phyloP scores from a whole-genome alignment of 257 asterid genomes.

The Forsythia suspensa region DNA sequence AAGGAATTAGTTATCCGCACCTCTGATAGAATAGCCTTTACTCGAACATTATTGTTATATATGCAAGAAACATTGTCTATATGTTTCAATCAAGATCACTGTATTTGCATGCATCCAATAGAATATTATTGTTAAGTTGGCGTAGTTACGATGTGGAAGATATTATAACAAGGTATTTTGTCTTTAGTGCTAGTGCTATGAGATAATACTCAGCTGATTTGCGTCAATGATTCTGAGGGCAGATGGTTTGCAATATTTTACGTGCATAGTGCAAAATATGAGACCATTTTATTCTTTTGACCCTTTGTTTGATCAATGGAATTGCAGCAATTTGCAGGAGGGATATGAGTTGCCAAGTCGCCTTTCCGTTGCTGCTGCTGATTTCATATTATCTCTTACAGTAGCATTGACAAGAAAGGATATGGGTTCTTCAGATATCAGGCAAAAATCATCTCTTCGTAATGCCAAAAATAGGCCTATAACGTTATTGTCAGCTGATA shows the following conservation, averaged over 20 bases:
- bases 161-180: not conserved
- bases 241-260: not conserved
- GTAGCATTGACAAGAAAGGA: constrained; percentile 65
- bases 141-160: not conserved
- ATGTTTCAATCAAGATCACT: not conserved
- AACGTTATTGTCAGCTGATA: constrained; percentile 32
- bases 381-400: constrained; percentile 67
- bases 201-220: constrained; percentile 5
- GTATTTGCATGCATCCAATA: not conserved
- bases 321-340: constrained; percentile 68
- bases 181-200: not conserved
- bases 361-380: constrained; percentile 89
- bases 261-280: not conserved
- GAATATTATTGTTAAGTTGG: not conserved
- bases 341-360: constrained; percentile 95
- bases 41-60: not conserved
- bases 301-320: constrained; percentile 29
- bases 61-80: not conserved
- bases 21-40: not conserved
- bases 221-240: constrained; percentile 4
- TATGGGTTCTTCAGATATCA: constrained; percentile 34
- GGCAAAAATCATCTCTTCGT: constrained; percentile 40
- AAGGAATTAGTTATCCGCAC: not conserved
- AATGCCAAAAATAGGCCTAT: constrained; percentile 36
- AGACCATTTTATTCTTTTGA: constrained; percentile 12